Conservation (phyloP, 2,329 filamentous ascomycete species). For the Ceratocystiopsis sp. region DNA sequence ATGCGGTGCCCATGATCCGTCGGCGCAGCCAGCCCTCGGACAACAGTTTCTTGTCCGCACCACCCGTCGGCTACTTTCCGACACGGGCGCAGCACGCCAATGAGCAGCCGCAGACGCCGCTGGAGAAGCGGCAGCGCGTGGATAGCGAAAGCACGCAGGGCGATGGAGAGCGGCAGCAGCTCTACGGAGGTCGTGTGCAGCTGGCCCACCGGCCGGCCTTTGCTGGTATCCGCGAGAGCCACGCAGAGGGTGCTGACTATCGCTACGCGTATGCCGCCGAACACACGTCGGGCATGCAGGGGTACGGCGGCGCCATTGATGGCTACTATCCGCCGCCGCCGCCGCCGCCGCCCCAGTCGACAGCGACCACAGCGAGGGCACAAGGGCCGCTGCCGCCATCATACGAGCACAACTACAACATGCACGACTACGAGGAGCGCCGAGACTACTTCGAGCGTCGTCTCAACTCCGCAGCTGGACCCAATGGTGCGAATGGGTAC, state of each 20-base stretch:
- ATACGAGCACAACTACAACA: too few species aligned
- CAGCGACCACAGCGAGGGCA: background rate
- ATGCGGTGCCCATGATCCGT: conserved; percentile 10
- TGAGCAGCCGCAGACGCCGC: background rate
- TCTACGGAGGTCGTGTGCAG: conserved; percentile 7
- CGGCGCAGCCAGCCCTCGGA: conserved; percentile 5
- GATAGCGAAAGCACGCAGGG: background rate
- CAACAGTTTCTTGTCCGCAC: background rate
- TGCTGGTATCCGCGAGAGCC: conserved; percentile 18
- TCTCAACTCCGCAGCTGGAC: too few species aligned
- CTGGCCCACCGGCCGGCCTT: conserved; percentile 18
- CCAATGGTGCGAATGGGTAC: background rate
- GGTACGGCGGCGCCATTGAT: too few species aligned
- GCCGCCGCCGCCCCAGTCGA: background rate
- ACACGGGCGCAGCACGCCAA: background rate
- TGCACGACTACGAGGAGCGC: background rate
- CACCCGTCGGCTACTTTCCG: background rate
- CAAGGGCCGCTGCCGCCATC: too few species aligned
- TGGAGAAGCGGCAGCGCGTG: conserved; percentile 8
- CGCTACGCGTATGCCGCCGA: background rate
- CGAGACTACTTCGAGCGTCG: background rate
- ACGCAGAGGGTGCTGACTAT: conserved; percentile 5
- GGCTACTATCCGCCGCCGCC: background rate
- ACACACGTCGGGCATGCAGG: background rate
- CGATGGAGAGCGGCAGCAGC: background rate